Evolutionary conservation across 257 asterid genomes (phyloP), one percentile per base, ranked within the genome.

Genomic region (Fraxinus americana): DNA sequence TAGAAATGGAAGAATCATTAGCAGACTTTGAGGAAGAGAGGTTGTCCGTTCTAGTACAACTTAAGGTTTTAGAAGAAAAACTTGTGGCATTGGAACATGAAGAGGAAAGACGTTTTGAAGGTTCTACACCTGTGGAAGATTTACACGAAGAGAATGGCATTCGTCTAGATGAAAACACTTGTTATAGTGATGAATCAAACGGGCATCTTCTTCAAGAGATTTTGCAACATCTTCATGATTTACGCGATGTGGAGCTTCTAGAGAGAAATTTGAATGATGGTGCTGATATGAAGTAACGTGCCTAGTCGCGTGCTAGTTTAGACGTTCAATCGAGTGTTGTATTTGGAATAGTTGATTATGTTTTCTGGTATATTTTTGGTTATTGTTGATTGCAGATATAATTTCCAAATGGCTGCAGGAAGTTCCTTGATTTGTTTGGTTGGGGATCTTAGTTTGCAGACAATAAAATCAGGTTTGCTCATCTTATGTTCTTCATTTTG

Each of bases 161-260:
- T 52, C 61, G 2, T 19, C 1, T 52, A 0, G 61, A 54, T n/a
- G 65, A n/a, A 54, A 54, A 54, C 27, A 54, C 65, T 1, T 19
- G 65, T 54, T 19, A 17, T 54, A n/a, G 65, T 4, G 27, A 21
- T 23, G 68, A 61, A 23, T 61, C 68, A 61, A 61, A 61, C 34
- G 68, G 11, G 34, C 68, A 21, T 21, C 68, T 61, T 61, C 16
- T 61, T 61, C 34, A 61, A 61, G 68, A 61, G 68, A 61, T 61
- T 61, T 61, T 25, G 17, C 34, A 61, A 2, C 68, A 61, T 61
- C 68, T 61, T 21, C 68, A 61, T 25, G 34, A 61, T 61, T 61
- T 61, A 25, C 30, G 30, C 34, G 32, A 61, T 1, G 34, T 48
- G n/a, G 57, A 12, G 50, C 4, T 43, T 41, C 50, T 41, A 11